Evolutionary conservation across 2,329 filamentous ascomycete genomes (phyloP).

Genomic region (Xylaria sp.): DNA sequence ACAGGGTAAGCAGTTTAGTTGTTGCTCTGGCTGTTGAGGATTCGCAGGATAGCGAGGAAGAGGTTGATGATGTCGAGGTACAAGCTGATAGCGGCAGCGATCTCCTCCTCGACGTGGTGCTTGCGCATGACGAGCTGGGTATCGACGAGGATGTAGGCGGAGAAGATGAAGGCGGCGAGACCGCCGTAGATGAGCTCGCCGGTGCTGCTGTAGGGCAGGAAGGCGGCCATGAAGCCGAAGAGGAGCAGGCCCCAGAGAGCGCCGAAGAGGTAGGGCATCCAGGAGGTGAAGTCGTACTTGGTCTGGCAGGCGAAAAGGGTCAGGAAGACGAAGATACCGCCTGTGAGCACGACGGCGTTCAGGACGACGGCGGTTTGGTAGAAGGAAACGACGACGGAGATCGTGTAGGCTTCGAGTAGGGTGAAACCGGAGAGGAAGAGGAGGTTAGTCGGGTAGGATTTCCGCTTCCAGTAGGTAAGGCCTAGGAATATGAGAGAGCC

Average conservation of each 20-base stretch:
- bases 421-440: conserved; percentile 90
- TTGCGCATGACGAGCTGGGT: conserved; percentile 93
- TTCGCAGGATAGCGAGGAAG: conserved; percentile 91
- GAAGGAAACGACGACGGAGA: conserved; percentile 88
- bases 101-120: conserved; percentile 97
- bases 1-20: conserved; percentile 52
- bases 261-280: conserved; percentile 93
- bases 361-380: conserved; percentile 80
- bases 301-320: conserved; percentile 92
- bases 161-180: conserved; percentile 80
- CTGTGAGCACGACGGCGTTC: conserved; percentile 83
- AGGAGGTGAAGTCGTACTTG: conserved; percentile 96
- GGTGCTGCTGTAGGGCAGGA: conserved; percentile 79
- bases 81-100: conserved; percentile 87
- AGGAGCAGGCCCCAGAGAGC: conserved; percentile 83
- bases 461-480: conserved; percentile 91
- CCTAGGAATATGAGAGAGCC: conserved; percentile 79
- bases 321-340: conserved; percentile 72
- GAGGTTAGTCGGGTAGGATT: conserved; percentile 90
- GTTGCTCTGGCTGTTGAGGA: conserved; percentile 92
- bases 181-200: conserved; percentile 82
- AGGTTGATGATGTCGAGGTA: conserved; percentile 97
- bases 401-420: conserved; percentile 83
- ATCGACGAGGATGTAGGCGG: conserved; percentile 90
- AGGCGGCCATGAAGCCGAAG: conserved; percentile 87